Conservation (phyloP, 1,139 yeast species). For the Suhomyces bribrorum region DNA sequence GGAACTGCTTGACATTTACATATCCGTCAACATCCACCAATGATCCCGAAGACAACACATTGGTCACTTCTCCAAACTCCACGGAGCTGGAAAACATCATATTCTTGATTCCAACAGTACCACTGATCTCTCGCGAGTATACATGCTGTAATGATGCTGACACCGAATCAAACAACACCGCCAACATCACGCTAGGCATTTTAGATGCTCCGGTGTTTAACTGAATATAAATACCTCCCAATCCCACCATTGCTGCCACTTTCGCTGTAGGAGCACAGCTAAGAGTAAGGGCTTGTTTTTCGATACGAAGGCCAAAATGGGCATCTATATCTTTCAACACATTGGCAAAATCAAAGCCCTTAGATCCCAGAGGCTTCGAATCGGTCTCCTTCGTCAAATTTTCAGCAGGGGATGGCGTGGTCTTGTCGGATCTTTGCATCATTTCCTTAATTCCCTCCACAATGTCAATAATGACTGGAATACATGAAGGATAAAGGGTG, state of each 20-base stretch:
- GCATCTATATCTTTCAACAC: constrained; percentile 58
- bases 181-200: constrained; percentile 41
- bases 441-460: constrained; percentile 45
- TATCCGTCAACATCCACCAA: constrained; percentile 61
- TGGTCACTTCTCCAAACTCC: constrained; percentile 37
- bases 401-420: neutral
- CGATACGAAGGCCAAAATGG: constrained; percentile 63
- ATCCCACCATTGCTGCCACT: constrained; percentile 80
- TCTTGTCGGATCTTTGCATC: constrained; percentile 24
- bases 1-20: constrained; percentile 79
- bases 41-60: constrained; percentile 53
- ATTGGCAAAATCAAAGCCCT: constrained; percentile 31
- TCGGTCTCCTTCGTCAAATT: constrained; percentile 1
- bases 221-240: constrained; percentile 62
- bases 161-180: constrained; percentile 51
- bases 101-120: constrained; percentile 60
- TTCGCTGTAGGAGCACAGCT: constrained; percentile 94
- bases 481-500: constrained; percentile 67
- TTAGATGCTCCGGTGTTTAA: constrained; percentile 54
- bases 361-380: constrained; percentile 2
- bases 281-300: constrained; percentile 69
- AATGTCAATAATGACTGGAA: constrained; percentile 72
- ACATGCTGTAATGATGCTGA: constrained; percentile 82
- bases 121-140: constrained; percentile 87
- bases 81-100: constrained; percentile 44